A percentile compares a stretch with the other conserved stretches of the same genome.
These are phyloP conservation scores for Pelargonium myrrhifolium DNA, from an alignment of 441 rosid species.

Conservation along the genomic window DNA sequence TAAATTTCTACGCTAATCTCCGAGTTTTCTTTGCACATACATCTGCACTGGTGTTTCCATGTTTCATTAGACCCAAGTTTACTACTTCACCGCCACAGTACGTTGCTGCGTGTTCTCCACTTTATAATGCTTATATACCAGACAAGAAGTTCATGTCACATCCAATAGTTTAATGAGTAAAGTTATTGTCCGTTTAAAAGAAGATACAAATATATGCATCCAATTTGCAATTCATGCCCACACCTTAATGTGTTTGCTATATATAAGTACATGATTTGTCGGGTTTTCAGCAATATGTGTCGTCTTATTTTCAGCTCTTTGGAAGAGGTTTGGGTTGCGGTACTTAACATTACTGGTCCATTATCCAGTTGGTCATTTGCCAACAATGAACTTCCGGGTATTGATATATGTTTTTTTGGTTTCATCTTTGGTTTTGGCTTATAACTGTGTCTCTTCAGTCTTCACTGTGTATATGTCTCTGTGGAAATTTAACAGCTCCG, in stretches of 20 bases:
- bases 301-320: slow-evolving; percentile 49
- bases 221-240: background rate
- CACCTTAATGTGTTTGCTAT: too few species aligned
- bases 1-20: background rate
- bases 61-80: background rate
- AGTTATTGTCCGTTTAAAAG: background rate
- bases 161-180: background rate
- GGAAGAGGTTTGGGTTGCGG: slow-evolving; percentile 88
- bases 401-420: background rate
- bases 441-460: background rate
- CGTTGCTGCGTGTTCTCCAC: background rate
- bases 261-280: too few species aligned
- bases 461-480: background rate
- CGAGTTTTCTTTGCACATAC: background rate
- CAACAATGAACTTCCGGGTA: slow-evolving; percentile 64
- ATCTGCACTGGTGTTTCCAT: background rate
- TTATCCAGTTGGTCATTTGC: slow-evolving; percentile 92
- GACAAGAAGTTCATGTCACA: too few species aligned
- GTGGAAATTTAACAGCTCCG: slow-evolving; percentile 46
- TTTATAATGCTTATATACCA: too few species aligned
- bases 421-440: slow-evolving; percentile 9
- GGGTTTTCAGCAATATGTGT: too few species aligned
- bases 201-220: background rate
- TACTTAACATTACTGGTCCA: slow-evolving; percentile 87
- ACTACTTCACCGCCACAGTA: too few species aligned